phyloP scores from a whole-genome alignment of 768 basidiomycete species.

The Trametes coccinea region DNA sequence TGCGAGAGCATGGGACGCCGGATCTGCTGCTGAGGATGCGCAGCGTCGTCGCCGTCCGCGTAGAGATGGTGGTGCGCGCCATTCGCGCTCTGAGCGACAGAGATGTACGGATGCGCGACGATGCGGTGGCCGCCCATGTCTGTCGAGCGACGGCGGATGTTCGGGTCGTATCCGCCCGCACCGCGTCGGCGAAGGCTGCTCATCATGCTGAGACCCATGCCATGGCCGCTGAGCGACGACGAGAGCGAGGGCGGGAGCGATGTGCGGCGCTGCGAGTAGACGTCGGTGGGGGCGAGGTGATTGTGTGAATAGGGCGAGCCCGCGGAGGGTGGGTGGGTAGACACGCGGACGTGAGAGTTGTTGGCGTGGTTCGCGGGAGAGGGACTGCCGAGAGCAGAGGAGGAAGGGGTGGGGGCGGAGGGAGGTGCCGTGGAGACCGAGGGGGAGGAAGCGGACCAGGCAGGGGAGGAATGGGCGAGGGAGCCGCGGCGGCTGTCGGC shows the following conservation, averaged over 20 bases:
- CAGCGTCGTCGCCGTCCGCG: slow-evolving; percentile 1
- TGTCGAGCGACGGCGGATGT: slow-evolving; percentile 24
- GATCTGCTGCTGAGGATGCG: slow-evolving; percentile 5
- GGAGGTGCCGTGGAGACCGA: slow-evolving; percentile 1
- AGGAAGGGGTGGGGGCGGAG: slow-evolving; percentile 3
- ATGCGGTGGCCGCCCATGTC: slow-evolving; percentile 23
- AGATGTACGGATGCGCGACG: slow-evolving; percentile 30
- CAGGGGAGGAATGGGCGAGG: slow-evolving; percentile 2
- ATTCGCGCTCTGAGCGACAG: slow-evolving; percentile 27
- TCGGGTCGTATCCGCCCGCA: slow-evolving; percentile 23
- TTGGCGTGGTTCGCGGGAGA: slow-evolving; percentile 6
- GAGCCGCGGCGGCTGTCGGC: slow-evolving; percentile 14
- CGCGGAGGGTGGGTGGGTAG: slow-evolving; percentile 14
- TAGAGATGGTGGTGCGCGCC: slow-evolving; percentile 8
- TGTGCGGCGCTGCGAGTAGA: slow-evolving; percentile 19
- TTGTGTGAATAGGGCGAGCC: slow-evolving; percentile 12
- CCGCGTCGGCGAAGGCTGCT: slow-evolving; percentile 8
- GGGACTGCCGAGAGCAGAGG: slow-evolving; percentile 9
- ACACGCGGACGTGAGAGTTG: slow-evolving; percentile 13
- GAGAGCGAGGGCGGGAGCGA: slow-evolving; percentile 20
- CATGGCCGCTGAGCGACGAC: neutral
- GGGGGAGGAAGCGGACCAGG: too few relatives aligned
- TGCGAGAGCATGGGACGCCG: slow-evolving; percentile 16
- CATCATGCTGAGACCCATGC: slow-evolving; percentile 5
- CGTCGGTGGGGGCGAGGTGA: slow-evolving; percentile 21